Evolutionary conservation across 1,284 basidiomycete species (phyloP).

Genomic region (Ceratobasidium sp.): DNA sequence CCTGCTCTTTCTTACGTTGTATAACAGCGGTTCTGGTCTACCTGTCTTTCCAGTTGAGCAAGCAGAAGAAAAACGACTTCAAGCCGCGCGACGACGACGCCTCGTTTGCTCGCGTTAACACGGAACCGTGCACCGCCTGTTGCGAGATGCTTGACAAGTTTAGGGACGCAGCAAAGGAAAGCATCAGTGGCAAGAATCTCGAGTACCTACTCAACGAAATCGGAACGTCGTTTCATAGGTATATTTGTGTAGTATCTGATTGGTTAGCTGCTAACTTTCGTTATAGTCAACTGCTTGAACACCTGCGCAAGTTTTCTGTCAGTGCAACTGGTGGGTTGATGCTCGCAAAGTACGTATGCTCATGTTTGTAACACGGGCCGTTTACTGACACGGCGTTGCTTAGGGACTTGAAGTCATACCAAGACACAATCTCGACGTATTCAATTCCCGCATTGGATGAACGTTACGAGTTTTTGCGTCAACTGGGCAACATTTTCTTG

Average conservation of each 20-base stretch:
- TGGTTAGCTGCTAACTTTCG: neutral
- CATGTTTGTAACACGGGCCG: constrained; percentile 1
- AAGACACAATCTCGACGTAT: constrained; percentile 88
- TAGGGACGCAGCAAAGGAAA: constrained; percentile 75
- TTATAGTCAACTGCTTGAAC: constrained; percentile 87
- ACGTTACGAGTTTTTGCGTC: constrained; percentile 98
- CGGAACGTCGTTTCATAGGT: constrained; percentile 94
- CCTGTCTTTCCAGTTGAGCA: constrained; percentile 78
- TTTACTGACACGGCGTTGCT: constrained; percentile 19
- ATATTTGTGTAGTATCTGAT: constrained; percentile 17
- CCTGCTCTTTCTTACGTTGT: constrained; percentile 52
- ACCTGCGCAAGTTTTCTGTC: constrained; percentile 95
- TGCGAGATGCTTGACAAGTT: constrained; percentile 88
- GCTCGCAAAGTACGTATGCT: constrained; percentile 86
- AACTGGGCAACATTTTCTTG: constrained; percentile 97
- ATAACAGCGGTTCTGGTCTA: constrained; percentile 68
- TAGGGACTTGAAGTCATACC: constrained; percentile 96
- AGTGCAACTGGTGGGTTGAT: constrained; percentile 97
- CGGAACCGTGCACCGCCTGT: constrained; percentile 91
- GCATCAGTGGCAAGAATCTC: constrained; percentile 89
- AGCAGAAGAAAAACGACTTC: constrained; percentile 97
- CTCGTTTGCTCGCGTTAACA: constrained; percentile 93
- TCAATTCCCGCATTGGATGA: constrained; percentile 86
- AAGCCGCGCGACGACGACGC: constrained; percentile 96
- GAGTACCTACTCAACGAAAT: constrained; percentile 94